Conservation (phyloP, 257 asterid genomes). For the Capsicum chinense region DNA sequence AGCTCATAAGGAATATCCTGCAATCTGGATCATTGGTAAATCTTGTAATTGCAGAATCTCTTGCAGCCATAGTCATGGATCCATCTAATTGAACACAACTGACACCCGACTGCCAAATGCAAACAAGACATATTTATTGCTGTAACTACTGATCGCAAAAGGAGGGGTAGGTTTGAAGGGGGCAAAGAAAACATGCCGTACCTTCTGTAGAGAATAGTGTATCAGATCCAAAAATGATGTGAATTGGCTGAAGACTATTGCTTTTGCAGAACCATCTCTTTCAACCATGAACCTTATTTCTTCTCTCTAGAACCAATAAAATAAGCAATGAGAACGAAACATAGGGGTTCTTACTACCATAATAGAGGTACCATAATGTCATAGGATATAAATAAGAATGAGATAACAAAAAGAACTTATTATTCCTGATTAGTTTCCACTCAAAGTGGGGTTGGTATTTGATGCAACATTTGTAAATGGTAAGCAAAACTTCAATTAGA, state of each 20-base stretch:
- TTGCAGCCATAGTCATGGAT: constrained; percentile 81
- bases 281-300: constrained; percentile 93
- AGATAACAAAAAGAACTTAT: not conserved
- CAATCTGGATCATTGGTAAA: constrained; percentile 79
- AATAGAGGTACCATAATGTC: not conserved
- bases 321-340: constrained; percentile 26
- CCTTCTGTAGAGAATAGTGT: constrained; percentile 83
- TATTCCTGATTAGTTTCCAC: not conserved
- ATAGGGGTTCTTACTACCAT: constrained; percentile 12
- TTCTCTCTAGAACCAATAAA: constrained; percentile 70
- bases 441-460: constrained; percentile 20
- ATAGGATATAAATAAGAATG: not conserved
- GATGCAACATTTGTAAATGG: constrained; percentile 16
- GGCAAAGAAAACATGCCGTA: constrained; percentile 30
- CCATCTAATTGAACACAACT: constrained; percentile 82
- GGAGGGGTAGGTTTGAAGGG: constrained; percentile 5
- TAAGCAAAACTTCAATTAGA: not conserved
- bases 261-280: constrained; percentile 98
- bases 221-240: constrained; percentile 94
- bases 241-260: constrained; percentile 94
- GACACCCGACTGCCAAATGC: constrained; percentile 71
- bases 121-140: constrained; percentile 3
- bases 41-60: constrained; percentile 81
- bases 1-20: constrained; percentile 90
- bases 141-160: constrained; percentile 17